Evolutionary conservation across 1,284 basidiomycete genomes (phyloP).

Genomic region (Naganishia liquefaciens): DNA sequence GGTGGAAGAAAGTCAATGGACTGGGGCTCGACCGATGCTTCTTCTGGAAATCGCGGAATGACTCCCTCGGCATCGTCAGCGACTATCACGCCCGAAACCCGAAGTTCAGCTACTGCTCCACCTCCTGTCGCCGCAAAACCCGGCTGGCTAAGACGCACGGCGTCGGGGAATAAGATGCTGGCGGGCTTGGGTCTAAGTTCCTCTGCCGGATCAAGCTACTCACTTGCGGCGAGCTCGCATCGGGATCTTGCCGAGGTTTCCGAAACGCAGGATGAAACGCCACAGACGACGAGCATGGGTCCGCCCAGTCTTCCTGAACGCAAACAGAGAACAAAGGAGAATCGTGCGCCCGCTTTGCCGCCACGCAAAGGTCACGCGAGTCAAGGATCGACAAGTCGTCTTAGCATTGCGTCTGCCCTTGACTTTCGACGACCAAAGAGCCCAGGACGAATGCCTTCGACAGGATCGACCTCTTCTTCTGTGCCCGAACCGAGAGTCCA

Average conservation of each 20-base stretch:
- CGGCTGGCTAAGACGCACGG: slow-evolving; percentile 29
- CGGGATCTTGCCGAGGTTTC: slow-evolving; percentile 12
- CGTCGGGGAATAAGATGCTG: slow-evolving; percentile 29
- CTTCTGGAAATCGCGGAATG: background rate
- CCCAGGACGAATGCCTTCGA: slow-evolving; percentile 12
- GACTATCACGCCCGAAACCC: background rate
- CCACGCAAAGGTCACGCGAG: slow-evolving; percentile 3
- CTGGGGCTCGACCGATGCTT: background rate
- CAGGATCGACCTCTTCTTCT: background rate
- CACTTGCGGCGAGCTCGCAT: background rate
- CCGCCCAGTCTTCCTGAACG: slow-evolving; percentile 18
- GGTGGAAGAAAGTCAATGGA: slow-evolving; percentile 14
- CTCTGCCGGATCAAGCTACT: background rate
- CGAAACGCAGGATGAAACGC: slow-evolving; percentile 8
- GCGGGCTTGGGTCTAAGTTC: slow-evolving; percentile 15
- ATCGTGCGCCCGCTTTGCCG: slow-evolving; percentile 2
- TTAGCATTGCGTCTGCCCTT: slow-evolving; percentile 19
- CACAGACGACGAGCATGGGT: background rate
- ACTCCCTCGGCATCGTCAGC: slow-evolving; percentile 9
- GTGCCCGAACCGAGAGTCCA: background rate
- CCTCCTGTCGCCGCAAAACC: slow-evolving; percentile 32
- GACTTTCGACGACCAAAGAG: slow-evolving; percentile 26
- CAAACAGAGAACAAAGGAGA: background rate
- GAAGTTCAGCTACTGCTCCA: background rate
- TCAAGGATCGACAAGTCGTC: slow-evolving; percentile 12